phyloP scores from a whole-genome alignment of 345 rosid species.

The Clausena lansium region DNA sequence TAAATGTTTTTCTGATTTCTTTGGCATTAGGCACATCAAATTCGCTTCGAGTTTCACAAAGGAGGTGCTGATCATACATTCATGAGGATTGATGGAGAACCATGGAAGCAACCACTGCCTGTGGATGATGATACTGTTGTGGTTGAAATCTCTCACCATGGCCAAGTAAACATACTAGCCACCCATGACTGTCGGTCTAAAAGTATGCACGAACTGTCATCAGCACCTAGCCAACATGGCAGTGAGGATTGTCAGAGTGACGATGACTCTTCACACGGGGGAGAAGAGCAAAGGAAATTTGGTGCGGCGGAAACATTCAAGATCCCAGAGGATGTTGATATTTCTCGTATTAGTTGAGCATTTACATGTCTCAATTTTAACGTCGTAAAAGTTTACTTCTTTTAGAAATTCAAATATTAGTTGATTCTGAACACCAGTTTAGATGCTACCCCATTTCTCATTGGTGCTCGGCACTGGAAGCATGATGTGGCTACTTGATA shows the following conservation, averaged over 20 bases:
- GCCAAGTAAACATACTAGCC: conserved; percentile 93
- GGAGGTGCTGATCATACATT: conserved; percentile 66
- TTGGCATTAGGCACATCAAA: conserved; percentile 56
- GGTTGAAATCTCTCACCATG: conserved; percentile 79
- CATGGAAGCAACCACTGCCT: conserved; percentile 89
- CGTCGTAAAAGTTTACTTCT: too few species aligned
- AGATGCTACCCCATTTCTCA: background rate
- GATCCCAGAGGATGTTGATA: conserved; percentile 75
- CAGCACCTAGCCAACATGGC: conserved; percentile 18
- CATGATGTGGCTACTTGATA: background rate
- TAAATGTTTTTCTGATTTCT: background rate
- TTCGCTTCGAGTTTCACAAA: conserved; percentile 75
- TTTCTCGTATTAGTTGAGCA: conserved; percentile 61
- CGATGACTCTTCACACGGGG: conserved; percentile 34
- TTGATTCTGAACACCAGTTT: background rate
- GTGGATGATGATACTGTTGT: conserved; percentile 66
- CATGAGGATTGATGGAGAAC: conserved; percentile 93
- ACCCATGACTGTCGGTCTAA: conserved; percentile 58
- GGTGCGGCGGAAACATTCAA: conserved; percentile 93
- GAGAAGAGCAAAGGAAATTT: conserved; percentile 66
- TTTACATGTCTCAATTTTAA: background rate
- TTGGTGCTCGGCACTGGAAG: background rate
- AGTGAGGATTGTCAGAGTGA: conserved; percentile 37
- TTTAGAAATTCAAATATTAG: background rate
- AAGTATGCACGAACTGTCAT: conserved; percentile 46